A percentile compares a stretch with the other conserved stretches of the same genome.
phyloP scores from a whole-genome alignment of 192 early-diverging fungal genomes.

The Rhizophagus clarus region DNA sequence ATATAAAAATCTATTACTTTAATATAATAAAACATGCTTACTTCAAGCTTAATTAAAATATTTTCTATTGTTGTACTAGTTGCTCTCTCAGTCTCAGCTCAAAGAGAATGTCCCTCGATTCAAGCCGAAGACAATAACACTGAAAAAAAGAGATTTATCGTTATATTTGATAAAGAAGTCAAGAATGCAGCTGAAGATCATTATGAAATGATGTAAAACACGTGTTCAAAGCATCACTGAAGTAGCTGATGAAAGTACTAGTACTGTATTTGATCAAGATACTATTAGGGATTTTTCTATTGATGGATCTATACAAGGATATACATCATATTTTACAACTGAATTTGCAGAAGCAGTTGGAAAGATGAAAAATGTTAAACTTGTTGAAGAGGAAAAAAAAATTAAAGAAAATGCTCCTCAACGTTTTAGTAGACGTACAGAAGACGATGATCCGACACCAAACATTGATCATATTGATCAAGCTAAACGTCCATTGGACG shows the following conservation, averaged over 20 bases:
- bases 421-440: too few species aligned
- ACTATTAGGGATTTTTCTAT: neutral
- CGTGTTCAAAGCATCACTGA: neutral
- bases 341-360: neutral
- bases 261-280: neutral
- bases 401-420: too few species aligned
- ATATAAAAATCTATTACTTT: too few species aligned
- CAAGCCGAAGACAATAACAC: too few species aligned
- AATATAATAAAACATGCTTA: too few species aligned
- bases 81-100: too few species aligned
- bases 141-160: too few species aligned
- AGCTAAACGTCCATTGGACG: neutral
- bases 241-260: neutral
- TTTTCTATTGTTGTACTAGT: too few species aligned
- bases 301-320: neutral
- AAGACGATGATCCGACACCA: neutral
- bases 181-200: neutral
- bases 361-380: neutral
- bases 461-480: slow-evolving; percentile 23
- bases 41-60: too few species aligned
- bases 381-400: neutral
- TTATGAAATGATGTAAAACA: neutral
- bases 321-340: neutral
- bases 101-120: too few species aligned
- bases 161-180: too few species aligned